Evolutionary conservation across 2,329 filamentous ascomycete genomes (phyloP).

Genomic region (Cercospora zeae-maydis): DNA sequence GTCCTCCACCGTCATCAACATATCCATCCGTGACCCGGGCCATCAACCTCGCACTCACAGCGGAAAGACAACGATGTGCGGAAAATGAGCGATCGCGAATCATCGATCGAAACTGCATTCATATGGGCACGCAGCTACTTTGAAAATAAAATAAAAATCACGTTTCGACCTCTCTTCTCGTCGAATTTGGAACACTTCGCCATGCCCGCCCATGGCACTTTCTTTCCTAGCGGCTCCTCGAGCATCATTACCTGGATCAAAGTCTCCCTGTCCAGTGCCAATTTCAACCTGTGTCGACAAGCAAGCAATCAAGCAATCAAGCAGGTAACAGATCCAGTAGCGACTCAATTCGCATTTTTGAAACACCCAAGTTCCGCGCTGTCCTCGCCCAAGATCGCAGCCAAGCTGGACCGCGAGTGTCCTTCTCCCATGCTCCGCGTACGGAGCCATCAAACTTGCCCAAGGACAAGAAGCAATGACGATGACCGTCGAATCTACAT

Average conservation of each 20-base stretch:
- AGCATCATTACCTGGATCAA: slow-evolving; percentile 14
- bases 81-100: background rate
- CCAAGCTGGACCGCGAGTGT: background rate
- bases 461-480: background rate
- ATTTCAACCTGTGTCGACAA: background rate
- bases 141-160: background rate
- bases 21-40: background rate
- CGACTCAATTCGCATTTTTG: slow-evolving; percentile 2
- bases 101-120: background rate
- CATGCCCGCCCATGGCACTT: background rate
- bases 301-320: background rate
- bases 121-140: background rate
- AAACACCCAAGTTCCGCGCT: background rate
- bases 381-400: background rate
- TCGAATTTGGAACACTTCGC: background rate
- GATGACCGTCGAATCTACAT: slow-evolving; percentile 21
- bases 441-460: background rate
- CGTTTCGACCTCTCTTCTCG: background rate
- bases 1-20: background rate
- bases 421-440: background rate
- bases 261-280: background rate
- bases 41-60: background rate
- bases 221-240: slow-evolving; percentile 11
- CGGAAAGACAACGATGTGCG: too few relatives aligned
- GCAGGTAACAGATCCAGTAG: background rate